Conservation (phyloP, 148 eudicot genomes). For the Nepenthes mirabilis region DNA sequence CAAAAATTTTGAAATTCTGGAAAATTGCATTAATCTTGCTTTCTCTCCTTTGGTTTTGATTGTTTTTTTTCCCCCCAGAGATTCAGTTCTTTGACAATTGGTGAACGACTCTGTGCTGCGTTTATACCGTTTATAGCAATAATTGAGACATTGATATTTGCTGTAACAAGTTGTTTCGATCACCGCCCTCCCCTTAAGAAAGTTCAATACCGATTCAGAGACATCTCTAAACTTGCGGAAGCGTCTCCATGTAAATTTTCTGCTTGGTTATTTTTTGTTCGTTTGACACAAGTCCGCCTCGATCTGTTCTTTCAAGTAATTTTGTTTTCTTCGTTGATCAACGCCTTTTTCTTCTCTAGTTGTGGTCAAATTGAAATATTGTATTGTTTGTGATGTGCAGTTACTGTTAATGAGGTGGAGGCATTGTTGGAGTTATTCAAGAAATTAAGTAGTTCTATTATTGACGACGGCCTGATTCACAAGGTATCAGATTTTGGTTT, state of each 20-base stretch:
- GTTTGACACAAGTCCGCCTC: background rate
- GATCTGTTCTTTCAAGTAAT: background rate
- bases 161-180: conserved; percentile 28
- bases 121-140: conserved; percentile 34
- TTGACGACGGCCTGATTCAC: conserved; percentile 82
- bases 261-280: background rate
- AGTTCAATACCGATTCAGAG: conserved; percentile 2
- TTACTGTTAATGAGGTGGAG: conserved; percentile 78
- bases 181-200: conserved; percentile 3
- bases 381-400: conserved; percentile 26
- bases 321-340: background rate
- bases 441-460: conserved; percentile 75
- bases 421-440: conserved; percentile 77
- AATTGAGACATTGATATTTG: conserved; percentile 26
- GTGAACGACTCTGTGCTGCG: conserved; percentile 37
- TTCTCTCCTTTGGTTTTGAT: background rate
- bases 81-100: conserved; percentile 26
- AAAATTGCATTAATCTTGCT: no score
- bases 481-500: conserved; percentile 37
- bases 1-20: no score
- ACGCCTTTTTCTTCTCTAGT: background rate
- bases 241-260: conserved; percentile 37
- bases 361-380: background rate
- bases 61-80: conserved; percentile 10
- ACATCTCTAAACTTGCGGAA: conserved; percentile 30